phyloP scores from a whole-genome alignment of 495 filamentous ascomycete genomes.

The Neurospora cerealis region DNA sequence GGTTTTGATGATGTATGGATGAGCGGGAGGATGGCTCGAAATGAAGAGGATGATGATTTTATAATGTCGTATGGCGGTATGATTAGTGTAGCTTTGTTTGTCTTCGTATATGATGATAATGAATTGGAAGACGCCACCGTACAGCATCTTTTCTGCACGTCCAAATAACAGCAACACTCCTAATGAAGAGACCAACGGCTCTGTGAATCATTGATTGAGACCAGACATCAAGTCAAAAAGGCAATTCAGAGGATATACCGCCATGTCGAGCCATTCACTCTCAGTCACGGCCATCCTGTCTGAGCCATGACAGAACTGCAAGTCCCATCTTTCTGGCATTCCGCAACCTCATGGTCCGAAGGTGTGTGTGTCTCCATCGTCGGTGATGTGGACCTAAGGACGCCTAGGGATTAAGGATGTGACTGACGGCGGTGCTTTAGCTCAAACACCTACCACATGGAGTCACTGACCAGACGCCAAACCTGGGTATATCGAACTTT shows the following conservation, averaged over 20 bases:
- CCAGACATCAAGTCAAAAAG: slow-evolving; percentile 9
- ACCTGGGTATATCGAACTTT: not conserved
- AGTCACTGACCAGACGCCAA: not conserved
- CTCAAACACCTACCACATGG: not conserved
- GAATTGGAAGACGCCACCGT: not conserved
- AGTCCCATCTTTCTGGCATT: slow-evolving; percentile 85
- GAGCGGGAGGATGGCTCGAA: not conserved
- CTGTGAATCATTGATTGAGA: slow-evolving; percentile 4
- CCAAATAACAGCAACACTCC: not conserved
- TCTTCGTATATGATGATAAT: not conserved
- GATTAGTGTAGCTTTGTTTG: not conserved
- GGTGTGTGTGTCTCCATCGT: not conserved
- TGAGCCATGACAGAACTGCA: slow-evolving; percentile 68
- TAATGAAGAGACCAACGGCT: not conserved
- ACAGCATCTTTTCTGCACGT: not conserved
- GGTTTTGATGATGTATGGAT: not conserved
- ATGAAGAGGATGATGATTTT: not conserved
- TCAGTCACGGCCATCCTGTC: slow-evolving; percentile 56
- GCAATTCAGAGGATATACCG: slow-evolving; percentile 52
- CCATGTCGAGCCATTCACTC: slow-evolving; percentile 83
- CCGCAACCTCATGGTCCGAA: slow-evolving; percentile 76
- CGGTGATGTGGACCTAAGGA: not conserved
- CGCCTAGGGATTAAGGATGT: not conserved
- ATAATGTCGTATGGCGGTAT: not conserved
- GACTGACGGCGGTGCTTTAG: not conserved